Conservation (phyloP, 2,329 filamentous ascomycete species). For the Paraphaeosphaeria sporulosa region DNA sequence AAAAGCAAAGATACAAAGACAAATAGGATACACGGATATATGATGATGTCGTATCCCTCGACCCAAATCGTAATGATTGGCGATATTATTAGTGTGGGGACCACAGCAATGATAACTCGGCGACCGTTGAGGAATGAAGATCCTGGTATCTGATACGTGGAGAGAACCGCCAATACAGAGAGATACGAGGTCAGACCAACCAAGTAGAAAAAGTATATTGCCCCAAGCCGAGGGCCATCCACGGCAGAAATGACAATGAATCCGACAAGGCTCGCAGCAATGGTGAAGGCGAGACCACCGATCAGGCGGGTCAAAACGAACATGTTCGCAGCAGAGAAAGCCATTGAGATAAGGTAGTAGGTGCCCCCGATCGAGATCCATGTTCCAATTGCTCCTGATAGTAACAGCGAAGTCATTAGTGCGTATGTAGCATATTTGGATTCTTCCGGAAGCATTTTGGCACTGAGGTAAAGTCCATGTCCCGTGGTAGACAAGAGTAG, state of each 20-base stretch:
- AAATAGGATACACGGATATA: constrained; percentile 65
- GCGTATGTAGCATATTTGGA: constrained; percentile 64
- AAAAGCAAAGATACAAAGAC: constrained; percentile 61
- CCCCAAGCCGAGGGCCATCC: constrained; percentile 54
- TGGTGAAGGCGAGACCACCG: constrained; percentile 59
- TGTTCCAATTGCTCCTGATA: constrained; percentile 68
- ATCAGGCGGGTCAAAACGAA: constrained; percentile 62
- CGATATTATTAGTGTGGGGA: constrained; percentile 65
- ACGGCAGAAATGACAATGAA: constrained; percentile 61
- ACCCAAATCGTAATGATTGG: constrained; percentile 64
- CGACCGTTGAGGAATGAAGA: constrained; percentile 66
- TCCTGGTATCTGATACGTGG: constrained; percentile 57
- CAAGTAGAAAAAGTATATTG: constrained; percentile 68
- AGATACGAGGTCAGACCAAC: constrained; percentile 66
- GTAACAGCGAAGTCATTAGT: constrained; percentile 65
- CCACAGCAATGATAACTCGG: constrained; percentile 61
- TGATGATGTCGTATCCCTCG: constrained; percentile 60
- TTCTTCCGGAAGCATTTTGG: constrained; percentile 60
- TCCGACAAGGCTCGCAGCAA: constrained; percentile 60
- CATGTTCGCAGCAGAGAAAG: constrained; percentile 63
- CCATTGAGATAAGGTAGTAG: constrained; percentile 67
- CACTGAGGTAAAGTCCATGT: constrained; percentile 67
- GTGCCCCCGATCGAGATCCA: constrained; percentile 70
- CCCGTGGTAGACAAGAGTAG: constrained; percentile 65
- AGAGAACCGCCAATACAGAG: constrained; percentile 60